These are phyloP conservation scores for Hippophae rhamnoides DNA, from an alignment of 306 rosid genomes.

Conservation along the genomic window DNA sequence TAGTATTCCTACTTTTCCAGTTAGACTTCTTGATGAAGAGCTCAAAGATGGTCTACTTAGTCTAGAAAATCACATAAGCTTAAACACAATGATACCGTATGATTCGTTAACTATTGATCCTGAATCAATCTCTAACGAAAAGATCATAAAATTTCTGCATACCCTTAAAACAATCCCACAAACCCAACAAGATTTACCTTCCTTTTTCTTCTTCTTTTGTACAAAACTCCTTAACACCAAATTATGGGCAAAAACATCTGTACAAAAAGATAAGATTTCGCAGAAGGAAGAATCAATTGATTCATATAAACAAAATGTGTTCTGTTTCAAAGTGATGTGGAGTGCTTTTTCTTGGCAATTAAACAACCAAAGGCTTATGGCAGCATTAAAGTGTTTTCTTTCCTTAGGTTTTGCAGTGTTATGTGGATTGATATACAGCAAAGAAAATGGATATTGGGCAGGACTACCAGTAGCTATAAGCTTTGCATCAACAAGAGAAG, in stretches of 20 bases:
- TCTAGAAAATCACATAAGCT: constrained; percentile 31
- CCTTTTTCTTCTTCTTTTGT: constrained; percentile 55
- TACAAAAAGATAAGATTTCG: background rate
- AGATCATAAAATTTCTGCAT: constrained; percentile 26
- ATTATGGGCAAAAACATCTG: constrained; percentile 2
- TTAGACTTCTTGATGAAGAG: constrained; percentile 16
- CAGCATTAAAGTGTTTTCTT: constrained; percentile 40
- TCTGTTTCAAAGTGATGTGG: constrained; percentile 7
- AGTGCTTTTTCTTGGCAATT: constrained; percentile 10
- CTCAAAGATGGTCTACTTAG: constrained; percentile 30
- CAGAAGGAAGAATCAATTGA: background rate
- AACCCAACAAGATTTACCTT: constrained; percentile 31
- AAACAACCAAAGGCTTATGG: constrained; percentile 18
- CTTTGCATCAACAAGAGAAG: constrained; percentile 40
- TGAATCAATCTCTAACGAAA: constrained; percentile 26
- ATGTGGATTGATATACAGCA: constrained; percentile 46
- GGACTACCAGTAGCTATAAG: constrained; percentile 59
- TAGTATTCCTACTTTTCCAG: constrained; percentile 32
- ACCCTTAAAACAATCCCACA: constrained; percentile 40
- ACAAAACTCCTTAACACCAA: constrained; percentile 32
- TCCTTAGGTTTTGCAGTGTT: constrained; percentile 51
- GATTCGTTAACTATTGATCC: constrained; percentile 34
- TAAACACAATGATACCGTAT: constrained; percentile 17
- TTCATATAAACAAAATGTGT: constrained; percentile 6
- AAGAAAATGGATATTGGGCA: constrained; percentile 49